Percentiles rank a stretch among this genome's conserved stretches.
Evolutionary conservation across 345 rosid genomes (phyloP).

Genomic region (rapeseed (Brassica napus)): DNA sequence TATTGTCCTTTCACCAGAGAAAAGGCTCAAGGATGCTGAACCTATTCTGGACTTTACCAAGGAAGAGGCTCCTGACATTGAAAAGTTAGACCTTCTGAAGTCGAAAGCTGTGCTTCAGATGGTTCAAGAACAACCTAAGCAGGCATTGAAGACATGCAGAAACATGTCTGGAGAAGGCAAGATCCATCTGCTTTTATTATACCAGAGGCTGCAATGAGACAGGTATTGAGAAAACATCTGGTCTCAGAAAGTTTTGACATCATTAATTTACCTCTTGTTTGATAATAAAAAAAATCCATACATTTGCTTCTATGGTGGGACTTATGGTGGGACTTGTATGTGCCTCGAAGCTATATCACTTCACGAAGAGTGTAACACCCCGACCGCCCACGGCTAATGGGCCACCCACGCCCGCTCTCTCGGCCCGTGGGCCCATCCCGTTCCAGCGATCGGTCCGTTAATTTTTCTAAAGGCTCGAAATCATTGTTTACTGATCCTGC

Average conservation of each 20-base stretch:
- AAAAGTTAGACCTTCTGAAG: constrained; percentile 75
- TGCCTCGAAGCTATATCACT: constrained; percentile 65
- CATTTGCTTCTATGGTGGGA: constrained; percentile 13
- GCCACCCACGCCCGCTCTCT: too few relatives aligned
- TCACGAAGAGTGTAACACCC: constrained; percentile 29
- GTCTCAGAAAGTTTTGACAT: neutral
- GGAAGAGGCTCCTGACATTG: constrained; percentile 68
- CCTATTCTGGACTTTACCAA: constrained; percentile 62
- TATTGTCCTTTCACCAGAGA: constrained; percentile 67
- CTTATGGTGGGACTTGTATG: constrained; percentile 57
- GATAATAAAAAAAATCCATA: neutral
- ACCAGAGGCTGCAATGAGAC: constrained; percentile 75
- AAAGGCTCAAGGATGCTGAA: constrained; percentile 75
- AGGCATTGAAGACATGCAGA: constrained; percentile 56
- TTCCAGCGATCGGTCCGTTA: too few relatives aligned
- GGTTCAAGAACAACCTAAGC: constrained; percentile 68
- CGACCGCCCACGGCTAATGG: too few relatives aligned
- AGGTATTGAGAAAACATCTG: constrained; percentile 44
- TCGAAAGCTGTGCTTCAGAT: constrained; percentile 55
- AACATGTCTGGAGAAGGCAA: constrained; percentile 74
- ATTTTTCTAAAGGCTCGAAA: too few relatives aligned
- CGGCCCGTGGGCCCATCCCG: too few relatives aligned
- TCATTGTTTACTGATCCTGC: too few relatives aligned
- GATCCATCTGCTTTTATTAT: constrained; percentile 57
- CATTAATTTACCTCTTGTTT: neutral